Evolutionary conservation across 306 rosid species (phyloP).

Genomic region (Nissolia schottii): DNA sequence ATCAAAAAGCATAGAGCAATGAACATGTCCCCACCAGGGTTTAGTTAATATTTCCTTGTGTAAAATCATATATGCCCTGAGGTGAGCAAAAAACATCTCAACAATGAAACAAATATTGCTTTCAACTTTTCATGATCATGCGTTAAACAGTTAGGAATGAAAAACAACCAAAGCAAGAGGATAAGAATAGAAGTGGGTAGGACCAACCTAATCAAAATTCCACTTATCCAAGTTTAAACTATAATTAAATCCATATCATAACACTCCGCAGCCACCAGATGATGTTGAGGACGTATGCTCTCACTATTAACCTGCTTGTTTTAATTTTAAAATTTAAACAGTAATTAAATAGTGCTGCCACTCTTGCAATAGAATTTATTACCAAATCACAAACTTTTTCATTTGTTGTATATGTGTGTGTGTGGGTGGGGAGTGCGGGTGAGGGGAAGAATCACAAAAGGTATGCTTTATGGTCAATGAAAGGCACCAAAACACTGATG

Average conservation of each 20-base stretch:
- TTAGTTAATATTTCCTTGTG: neutral
- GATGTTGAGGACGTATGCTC: neutral
- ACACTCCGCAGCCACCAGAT: neutral
- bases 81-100: neutral
- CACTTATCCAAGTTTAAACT: slow-evolving; percentile 1
- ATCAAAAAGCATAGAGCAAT: neutral
- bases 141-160: neutral
- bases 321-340: neutral
- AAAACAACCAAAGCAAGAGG: neutral
- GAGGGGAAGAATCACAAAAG: neutral
- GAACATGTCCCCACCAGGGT: too few relatives aligned
- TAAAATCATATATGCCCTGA: neutral
- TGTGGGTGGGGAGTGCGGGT: neutral
- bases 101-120: neutral
- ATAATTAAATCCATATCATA: neutral
- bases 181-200: slow-evolving; percentile 17
- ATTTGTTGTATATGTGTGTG: neutral
- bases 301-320: neutral
- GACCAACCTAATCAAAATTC: slow-evolving; percentile 12
- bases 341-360: too few relatives aligned
- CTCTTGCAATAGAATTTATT: neutral
- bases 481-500: neutral
- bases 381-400: neutral
- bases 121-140: neutral
- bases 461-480: neutral